Evolutionary conservation across 345 rosid genomes (phyloP).

Genomic region (Citrus australasica): DNA sequence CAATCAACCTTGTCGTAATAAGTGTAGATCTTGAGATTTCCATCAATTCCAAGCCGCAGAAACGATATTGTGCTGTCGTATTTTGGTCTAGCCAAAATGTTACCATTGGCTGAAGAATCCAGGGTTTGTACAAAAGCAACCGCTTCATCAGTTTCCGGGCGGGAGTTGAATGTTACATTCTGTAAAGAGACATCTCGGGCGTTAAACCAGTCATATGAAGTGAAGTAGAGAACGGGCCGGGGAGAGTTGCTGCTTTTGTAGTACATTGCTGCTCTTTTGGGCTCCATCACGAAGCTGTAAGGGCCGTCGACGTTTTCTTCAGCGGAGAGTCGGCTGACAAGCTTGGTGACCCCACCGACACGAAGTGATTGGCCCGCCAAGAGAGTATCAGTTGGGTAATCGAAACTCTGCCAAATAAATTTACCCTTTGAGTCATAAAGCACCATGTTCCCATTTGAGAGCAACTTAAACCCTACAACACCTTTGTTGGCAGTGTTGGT

Average conservation of each 20-base stretch:
- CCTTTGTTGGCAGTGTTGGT: constrained; percentile 56
- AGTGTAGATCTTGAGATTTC: constrained; percentile 44
- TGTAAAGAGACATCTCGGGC: constrained; percentile 7
- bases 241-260: constrained; percentile 34
- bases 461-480: constrained; percentile 46
- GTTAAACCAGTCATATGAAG: background rate
- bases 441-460: constrained; percentile 58
- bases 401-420: constrained; percentile 57
- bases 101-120: background rate
- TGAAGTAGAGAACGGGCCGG: constrained; percentile 28
- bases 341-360: constrained; percentile 24
- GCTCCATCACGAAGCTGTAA: constrained; percentile 41
- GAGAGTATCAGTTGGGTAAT: constrained; percentile 48
- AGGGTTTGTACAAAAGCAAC: constrained; percentile 26
- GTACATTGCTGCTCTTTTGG: constrained; percentile 28
- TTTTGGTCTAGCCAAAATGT: constrained; percentile 27
- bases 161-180: constrained; percentile 8
- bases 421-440: constrained; percentile 36
- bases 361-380: constrained; percentile 41
- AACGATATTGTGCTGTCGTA: constrained; percentile 40
- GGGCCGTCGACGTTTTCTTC: constrained; percentile 24
- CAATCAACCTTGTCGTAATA: constrained; percentile 31
- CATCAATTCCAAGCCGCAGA: constrained; percentile 45
- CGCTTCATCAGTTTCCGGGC: constrained; percentile 17
- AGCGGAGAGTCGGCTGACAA: constrained; percentile 39